Percentiles rank a stretch among this genome's conserved stretches.
Conservation (phyloP, 768 basidiomycete species). For the Pleurotus pulmonarius region DNA sequence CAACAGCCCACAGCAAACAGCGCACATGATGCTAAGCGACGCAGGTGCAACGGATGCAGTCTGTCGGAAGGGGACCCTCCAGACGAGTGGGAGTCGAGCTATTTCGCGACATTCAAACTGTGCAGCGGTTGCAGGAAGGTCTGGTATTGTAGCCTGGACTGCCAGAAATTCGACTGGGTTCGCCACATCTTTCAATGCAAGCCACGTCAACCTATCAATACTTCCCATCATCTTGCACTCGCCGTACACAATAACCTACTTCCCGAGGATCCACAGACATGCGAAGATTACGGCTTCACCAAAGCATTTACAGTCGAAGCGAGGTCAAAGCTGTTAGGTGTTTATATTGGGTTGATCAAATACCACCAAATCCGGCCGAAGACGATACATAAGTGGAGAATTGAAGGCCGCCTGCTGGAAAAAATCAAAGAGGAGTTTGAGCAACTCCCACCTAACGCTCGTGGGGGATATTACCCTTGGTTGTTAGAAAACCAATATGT, state of each 20-base stretch:
- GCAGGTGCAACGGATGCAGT: not conserved
- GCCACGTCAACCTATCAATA: constrained; percentile 18
- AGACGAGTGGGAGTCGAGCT: not conserved
- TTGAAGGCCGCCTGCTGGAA: constrained; percentile 24
- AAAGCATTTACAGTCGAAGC: constrained; percentile 16
- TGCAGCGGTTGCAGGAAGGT: constrained; percentile 21
- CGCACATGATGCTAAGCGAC: not conserved
- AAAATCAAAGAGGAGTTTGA: constrained; percentile 28
- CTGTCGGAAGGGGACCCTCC: not conserved
- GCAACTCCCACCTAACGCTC: constrained; percentile 13
- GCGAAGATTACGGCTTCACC: constrained; percentile 31
- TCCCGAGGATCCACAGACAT: constrained; percentile 28
- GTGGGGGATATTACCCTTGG: constrained; percentile 31
- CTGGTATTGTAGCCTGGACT: constrained; percentile 29
- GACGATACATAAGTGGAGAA: constrained; percentile 27
- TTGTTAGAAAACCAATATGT: constrained; percentile 29
- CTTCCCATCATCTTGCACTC: constrained; percentile 26
- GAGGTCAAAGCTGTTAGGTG: constrained; percentile 20
- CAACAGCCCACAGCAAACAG: not conserved
- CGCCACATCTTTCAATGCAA: constrained; percentile 32
- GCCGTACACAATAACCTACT: constrained; percentile 21
- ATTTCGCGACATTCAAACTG: not conserved
- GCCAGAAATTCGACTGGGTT: constrained; percentile 26
- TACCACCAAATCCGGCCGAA: constrained; percentile 15
- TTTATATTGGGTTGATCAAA: constrained; percentile 26